Percentiles rank a stretch among this genome's conserved stretches.
Evolutionary conservation across 2,329 filamentous ascomycete species (phyloP).

Genomic region (Alternaria sp.): DNA sequence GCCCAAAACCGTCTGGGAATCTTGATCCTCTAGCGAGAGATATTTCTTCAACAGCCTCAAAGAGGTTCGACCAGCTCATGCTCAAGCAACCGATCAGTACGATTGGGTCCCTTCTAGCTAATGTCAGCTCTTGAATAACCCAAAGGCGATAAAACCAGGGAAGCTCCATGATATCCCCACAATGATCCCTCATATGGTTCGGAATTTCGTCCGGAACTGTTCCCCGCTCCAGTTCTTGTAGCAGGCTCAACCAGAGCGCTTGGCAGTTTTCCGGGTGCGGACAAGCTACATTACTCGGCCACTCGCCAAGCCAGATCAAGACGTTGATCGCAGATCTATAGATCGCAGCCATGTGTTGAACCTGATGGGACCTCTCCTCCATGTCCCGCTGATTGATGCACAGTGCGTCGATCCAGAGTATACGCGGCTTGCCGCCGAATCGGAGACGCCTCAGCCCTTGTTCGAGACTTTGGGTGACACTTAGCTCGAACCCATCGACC

Average conservation of each 20-base stretch:
- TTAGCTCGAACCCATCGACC: rapidly evolving
- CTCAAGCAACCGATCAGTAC: neutral
- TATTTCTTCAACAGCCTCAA: too few relatives aligned
- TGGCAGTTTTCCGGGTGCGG: rapidly evolving
- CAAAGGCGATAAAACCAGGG: neutral
- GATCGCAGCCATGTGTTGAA: neutral
- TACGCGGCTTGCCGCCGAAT: rapidly evolving
- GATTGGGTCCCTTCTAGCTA: neutral
- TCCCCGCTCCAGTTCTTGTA: too few relatives aligned
- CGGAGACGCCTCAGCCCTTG: neutral
- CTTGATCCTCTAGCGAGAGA: neutral
- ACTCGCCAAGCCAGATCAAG: neutral
- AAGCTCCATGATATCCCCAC: neutral
- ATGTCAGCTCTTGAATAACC: neutral
- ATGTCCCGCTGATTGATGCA: neutral
- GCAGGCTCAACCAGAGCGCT: neutral
- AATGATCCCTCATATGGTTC: neutral
- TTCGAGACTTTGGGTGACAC: neutral
- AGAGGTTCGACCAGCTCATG: neutral
- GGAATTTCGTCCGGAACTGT: neutral
- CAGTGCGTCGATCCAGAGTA: neutral
- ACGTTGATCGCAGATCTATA: neutral
- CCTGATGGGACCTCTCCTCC: neutral
- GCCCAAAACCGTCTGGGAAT: neutral
- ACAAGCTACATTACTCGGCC: neutral